These are phyloP conservation scores for Anthracocystis walkeri DNA, from an alignment of 1,284 basidiomycete genomes.

Conservation along the genomic window DNA sequence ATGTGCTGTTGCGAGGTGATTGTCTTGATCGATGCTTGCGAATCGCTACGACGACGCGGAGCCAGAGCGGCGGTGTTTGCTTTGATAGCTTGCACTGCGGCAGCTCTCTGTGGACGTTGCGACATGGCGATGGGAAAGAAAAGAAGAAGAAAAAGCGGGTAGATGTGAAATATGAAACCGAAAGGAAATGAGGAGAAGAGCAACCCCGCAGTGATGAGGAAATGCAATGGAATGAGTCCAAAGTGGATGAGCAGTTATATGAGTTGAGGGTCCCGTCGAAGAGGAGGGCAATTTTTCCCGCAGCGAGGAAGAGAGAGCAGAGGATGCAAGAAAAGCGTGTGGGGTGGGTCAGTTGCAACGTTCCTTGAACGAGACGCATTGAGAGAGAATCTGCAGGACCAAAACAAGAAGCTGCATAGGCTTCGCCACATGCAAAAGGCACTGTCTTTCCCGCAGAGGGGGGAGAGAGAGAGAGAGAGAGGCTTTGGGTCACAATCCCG, in stretches of 20 bases:
- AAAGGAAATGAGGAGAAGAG: constrained; percentile 11
- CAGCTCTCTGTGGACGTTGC: constrained; percentile 43
- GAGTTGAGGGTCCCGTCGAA: constrained; percentile 2
- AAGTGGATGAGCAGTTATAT: constrained; percentile 8
- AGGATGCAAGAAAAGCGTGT: not conserved
- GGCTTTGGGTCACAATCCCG: too few species aligned
- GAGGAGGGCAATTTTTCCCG: too few species aligned
- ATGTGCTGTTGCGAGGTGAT: constrained; percentile 29
- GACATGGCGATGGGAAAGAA: constrained; percentile 13
- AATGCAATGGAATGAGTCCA: constrained; percentile 13
- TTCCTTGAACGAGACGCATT: too few species aligned
- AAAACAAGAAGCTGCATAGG: not conserved
- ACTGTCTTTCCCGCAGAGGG: too few species aligned
- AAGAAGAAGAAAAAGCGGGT: not conserved
- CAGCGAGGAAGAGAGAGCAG: not conserved
- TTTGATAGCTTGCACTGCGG: constrained; percentile 37
- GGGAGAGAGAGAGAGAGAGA: too few species aligned
- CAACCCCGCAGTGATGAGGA: constrained; percentile 10
- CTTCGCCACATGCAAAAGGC: not conserved
- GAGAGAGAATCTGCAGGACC: not conserved
- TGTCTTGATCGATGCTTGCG: constrained; percentile 30
- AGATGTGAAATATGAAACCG: not conserved
- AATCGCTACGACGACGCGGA: constrained; percentile 33
- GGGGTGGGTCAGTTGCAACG: constrained; percentile 13
- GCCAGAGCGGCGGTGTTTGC: constrained; percentile 31